Evolutionary conservation across 176 grass and related monocot genomes (phyloP).

Genomic region (Typha latifolia): DNA sequence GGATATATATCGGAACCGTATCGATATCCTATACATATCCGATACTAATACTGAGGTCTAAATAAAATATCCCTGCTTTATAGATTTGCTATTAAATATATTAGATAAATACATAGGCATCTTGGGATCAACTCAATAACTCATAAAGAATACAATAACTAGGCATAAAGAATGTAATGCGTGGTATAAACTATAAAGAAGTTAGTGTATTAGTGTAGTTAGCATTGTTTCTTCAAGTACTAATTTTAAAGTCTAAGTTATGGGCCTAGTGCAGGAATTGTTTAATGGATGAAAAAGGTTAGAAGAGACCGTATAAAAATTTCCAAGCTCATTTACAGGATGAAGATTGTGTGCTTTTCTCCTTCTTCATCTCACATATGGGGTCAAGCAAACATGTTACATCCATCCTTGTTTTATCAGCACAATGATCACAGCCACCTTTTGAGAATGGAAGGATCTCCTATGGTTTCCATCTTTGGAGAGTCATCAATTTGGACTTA

Average conservation of each 20-base stretch:
- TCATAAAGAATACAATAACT: background rate
- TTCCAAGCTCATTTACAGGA: background rate
- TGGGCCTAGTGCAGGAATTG: background rate
- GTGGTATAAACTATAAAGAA: background rate
- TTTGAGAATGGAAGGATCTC: too few relatives aligned
- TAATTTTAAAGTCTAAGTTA: background rate
- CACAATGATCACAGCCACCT: background rate
- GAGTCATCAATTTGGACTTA: too few relatives aligned
- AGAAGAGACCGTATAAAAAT: background rate
- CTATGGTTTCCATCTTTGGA: too few relatives aligned
- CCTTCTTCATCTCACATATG: background rate
- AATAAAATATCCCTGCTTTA: too few relatives aligned
- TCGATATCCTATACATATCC: too few relatives aligned
- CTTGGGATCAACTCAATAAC: background rate
- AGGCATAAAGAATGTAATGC: too few relatives aligned
- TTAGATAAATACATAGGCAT: background rate
- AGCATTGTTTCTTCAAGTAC: background rate
- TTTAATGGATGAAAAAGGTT: conserved; percentile 1
- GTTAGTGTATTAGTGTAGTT: background rate
- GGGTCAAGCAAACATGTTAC: background rate
- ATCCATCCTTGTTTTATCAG: background rate
- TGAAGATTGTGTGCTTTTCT: background rate
- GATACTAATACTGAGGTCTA: too few relatives aligned
- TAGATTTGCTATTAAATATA: background rate
- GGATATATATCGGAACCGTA: too few relatives aligned